Percentiles rank a stretch among this genome's conserved stretches.
Conservation (phyloP, 257 asterid genomes). For the Nemophila menziesii region DNA sequence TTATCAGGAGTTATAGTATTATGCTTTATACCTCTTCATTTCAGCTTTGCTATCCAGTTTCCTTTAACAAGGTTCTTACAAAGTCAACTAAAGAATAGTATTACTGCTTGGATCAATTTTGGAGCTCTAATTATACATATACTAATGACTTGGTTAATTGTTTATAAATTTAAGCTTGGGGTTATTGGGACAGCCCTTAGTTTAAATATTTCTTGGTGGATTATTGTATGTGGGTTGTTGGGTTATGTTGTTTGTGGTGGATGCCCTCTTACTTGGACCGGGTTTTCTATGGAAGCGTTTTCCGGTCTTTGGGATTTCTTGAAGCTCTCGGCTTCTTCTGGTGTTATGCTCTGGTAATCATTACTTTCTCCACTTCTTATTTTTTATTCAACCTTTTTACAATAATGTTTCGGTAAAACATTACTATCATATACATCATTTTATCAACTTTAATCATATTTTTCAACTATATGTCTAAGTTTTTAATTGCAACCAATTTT, state of each 20-base stretch:
- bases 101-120: slow-evolving; percentile 42
- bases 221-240: slow-evolving; percentile 32
- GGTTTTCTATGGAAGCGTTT: slow-evolving; percentile 62
- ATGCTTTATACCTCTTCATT: slow-evolving; percentile 62
- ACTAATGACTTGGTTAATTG: slow-evolving; percentile 38
- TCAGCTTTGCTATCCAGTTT: slow-evolving; percentile 57
- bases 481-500: too few species aligned
- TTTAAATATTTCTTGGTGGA: slow-evolving; percentile 59
- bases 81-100: slow-evolving; percentile 66
- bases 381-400: too few species aligned
- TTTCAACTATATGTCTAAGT: too few species aligned
- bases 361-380: neutral
- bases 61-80: slow-evolving; percentile 80
- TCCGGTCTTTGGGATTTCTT: slow-evolving; percentile 75
- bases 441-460: too few species aligned
- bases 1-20: slow-evolving; percentile 49
- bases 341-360: slow-evolving; percentile 77
- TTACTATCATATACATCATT: too few species aligned
- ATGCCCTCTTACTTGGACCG: slow-evolving; percentile 66
- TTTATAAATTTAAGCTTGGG: slow-evolving; percentile 37
- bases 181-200: slow-evolving; percentile 46
- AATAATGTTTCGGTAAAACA: too few species aligned
- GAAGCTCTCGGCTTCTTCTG: slow-evolving; percentile 75
- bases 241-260: slow-evolving; percentile 50
- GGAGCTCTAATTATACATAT: slow-evolving; percentile 39